phyloP scores from a whole-genome alignment of 169 alveolate genomes.

The Plasmodium chabaudi region DNA sequence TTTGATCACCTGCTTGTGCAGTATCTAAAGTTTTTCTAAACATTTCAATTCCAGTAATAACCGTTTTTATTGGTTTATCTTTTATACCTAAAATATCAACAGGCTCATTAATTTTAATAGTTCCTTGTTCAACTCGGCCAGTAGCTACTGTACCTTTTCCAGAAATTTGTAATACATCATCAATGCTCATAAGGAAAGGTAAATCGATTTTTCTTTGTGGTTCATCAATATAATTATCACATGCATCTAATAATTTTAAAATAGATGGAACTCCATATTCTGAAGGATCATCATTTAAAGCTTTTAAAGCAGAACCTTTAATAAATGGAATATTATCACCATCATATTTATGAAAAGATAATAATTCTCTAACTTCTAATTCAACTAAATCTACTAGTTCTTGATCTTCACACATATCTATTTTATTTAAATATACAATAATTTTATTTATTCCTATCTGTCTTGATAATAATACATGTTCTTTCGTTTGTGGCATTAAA shows the following conservation, averaged over 20 bases:
- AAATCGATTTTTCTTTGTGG: constrained; percentile 91
- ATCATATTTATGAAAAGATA: constrained; percentile 90
- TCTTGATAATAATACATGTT: constrained; percentile 91
- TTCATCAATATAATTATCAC: constrained; percentile 89
- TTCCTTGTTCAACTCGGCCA: constrained; percentile 96
- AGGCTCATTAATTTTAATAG: constrained; percentile 90
- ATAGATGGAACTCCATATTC: constrained; percentile 86
- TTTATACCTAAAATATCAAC: constrained; percentile 93
- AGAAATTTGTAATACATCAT: constrained; percentile 90
- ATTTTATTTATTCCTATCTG: constrained; percentile 93
- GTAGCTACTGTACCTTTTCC: constrained; percentile 96
- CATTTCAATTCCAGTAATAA: constrained; percentile 92
- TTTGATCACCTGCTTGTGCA: constrained; percentile 97
- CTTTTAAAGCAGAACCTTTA: constrained; percentile 95
- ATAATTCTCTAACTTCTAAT: constrained; percentile 94
- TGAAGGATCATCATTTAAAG: constrained; percentile 85
- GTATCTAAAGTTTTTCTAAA: constrained; percentile 93
- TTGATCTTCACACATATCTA: constrained; percentile 93
- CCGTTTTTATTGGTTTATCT: constrained; percentile 85
- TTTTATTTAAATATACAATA: constrained; percentile 93
- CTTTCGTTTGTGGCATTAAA: constrained; percentile 97
- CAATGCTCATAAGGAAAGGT: constrained; percentile 92
- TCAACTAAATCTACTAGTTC: constrained; percentile 96
- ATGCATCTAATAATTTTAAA: constrained; percentile 88
- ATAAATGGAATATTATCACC: constrained; percentile 93